A percentile compares a stretch with the other conserved stretches of the same genome.
These are phyloP conservation scores for Cornus suecica DNA, from an alignment of 148 eudicot genomes.

Conservation along the genomic window DNA sequence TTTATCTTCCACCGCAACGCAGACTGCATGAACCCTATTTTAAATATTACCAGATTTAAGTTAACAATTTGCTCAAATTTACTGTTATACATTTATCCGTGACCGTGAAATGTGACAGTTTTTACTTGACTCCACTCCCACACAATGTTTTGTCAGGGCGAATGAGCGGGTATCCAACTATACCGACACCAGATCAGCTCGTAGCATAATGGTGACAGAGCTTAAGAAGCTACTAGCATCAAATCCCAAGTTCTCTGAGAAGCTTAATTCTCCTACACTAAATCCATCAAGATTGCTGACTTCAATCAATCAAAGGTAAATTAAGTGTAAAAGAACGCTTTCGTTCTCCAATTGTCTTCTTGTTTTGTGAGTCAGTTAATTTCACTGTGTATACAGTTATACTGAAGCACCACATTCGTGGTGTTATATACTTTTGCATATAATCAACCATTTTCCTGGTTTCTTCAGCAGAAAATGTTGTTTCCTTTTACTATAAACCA, in stretches of 20 bases:
- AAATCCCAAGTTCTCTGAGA: conserved; percentile 82
- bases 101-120: not conserved
- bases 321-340: not conserved
- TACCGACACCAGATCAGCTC: conserved; percentile 77
- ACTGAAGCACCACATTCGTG: not conserved
- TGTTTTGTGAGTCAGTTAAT: not conserved
- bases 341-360: not conserved
- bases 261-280: conserved; percentile 70
- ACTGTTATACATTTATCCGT: no score
- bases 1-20: no score
- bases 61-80: no score
- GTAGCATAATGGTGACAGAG: conserved; percentile 75
- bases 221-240: conserved; percentile 82
- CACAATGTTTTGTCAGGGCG: conserved; percentile 56
- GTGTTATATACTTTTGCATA: not conserved
- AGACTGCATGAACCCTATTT: no score
- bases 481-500: not conserved
- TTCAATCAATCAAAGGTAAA: conserved; percentile 85
- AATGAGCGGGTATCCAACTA: conserved; percentile 89
- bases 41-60: no score
- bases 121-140: no score
- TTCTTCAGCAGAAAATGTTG: not conserved
- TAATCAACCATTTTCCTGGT: not conserved
- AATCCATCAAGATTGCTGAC: conserved; percentile 81
- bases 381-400: not conserved